Percentiles rank a stretch among this genome's conserved stretches.
Conservation (phyloP, 495 filamentous ascomycete genomes). For the Neurospora hispaniola region DNA sequence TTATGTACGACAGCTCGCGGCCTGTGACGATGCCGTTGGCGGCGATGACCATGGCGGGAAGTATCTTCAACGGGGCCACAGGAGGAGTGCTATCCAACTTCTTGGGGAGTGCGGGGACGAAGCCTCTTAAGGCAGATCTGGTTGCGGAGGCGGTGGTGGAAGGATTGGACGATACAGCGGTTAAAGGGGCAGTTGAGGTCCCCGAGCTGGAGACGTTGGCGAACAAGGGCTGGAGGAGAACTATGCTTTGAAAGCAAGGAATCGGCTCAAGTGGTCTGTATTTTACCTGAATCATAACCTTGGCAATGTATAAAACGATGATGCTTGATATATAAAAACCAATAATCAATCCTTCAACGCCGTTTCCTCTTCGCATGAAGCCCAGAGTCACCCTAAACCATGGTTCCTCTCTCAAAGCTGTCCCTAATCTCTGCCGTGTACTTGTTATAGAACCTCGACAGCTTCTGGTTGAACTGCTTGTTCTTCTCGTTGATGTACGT, state of each 20-base stretch:
- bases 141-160: constrained; percentile 81
- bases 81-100: constrained; percentile 63
- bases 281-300: constrained; percentile 4
- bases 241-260: constrained; percentile 51
- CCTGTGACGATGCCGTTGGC: constrained; percentile 79
- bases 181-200: constrained; percentile 59
- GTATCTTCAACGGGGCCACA: constrained; percentile 59
- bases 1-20: constrained; percentile 79
- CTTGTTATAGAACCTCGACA: constrained; percentile 94
- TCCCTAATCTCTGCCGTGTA: constrained; percentile 96
- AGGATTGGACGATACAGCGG: constrained; percentile 56
- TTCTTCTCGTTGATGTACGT: constrained; percentile 99
- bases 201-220: constrained; percentile 63
- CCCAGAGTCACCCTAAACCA: constrained; percentile 43
- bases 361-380: neutral
- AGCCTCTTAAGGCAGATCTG: constrained; percentile 74
- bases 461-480: constrained; percentile 97
- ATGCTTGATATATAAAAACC: constrained; percentile 1
- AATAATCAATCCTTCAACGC: constrained; percentile 4
- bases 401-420: constrained; percentile 93
- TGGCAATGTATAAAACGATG: neutral
- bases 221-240: constrained; percentile 66
- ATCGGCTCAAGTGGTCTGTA: constrained; percentile 19
- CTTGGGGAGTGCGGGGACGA: constrained; percentile 73
- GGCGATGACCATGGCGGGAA: constrained; percentile 53